These are phyloP conservation scores for Pouteria glomerata DNA, from an alignment of 148 eudicot genomes.

Conservation along the genomic window DNA sequence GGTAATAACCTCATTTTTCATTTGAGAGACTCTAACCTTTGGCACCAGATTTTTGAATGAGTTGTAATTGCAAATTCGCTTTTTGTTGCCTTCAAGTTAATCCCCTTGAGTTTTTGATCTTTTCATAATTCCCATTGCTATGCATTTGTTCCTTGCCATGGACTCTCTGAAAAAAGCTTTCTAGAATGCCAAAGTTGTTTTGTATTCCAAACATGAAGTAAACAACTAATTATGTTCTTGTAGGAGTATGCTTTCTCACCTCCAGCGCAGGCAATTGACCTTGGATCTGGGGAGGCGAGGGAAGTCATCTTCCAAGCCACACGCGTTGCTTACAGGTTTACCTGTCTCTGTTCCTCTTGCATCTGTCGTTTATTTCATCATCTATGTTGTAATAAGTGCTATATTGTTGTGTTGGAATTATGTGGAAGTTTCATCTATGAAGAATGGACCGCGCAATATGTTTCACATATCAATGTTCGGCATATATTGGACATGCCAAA, in stretches of 20 bases:
- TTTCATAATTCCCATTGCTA: background rate
- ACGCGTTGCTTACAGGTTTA: slow-evolving; percentile 98
- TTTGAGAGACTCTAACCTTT: background rate
- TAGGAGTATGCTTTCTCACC: slow-evolving; percentile 98
- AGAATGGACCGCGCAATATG: no score
- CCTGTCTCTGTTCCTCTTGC: background rate
- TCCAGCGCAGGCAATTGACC: slow-evolving; percentile 89
- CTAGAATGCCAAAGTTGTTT: background rate
- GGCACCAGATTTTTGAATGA: background rate
- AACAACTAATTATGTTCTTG: slow-evolving; percentile 11
- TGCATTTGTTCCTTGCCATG: background rate
- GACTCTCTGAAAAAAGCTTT: background rate
- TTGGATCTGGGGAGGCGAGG: slow-evolving; percentile 82
- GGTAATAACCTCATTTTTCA: background rate
- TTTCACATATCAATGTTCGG: no score
- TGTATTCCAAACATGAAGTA: background rate
- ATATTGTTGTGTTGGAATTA: background rate
- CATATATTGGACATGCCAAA: no score
- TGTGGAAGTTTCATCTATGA: background rate
- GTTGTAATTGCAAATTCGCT: background rate
- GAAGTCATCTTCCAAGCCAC: slow-evolving; percentile 88
- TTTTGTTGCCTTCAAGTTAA: background rate
- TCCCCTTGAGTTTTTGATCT: background rate
- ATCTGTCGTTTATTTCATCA: slow-evolving; percentile 1
- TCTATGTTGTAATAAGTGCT: background rate